Conservation (phyloP, 208 protist species). For the Phytomonas serpens region DNA sequence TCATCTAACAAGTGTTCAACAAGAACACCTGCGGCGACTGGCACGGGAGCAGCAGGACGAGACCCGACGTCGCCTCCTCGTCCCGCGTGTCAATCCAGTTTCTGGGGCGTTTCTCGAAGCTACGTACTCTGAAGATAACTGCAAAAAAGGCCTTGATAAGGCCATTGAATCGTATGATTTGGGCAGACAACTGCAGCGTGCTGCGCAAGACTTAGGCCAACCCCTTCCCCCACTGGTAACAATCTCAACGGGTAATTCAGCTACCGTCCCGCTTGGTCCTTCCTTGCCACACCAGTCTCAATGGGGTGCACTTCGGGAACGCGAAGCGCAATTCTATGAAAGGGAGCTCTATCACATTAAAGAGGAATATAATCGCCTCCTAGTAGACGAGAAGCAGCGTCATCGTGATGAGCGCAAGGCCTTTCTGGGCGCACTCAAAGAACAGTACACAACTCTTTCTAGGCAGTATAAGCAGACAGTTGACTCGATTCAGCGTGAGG, state of each 20-base stretch:
- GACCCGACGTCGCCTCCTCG: neutral
- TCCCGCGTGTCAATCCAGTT: neutral
- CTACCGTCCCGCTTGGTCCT: slow-evolving; percentile 22
- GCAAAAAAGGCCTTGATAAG: neutral
- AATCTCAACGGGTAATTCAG: slow-evolving; percentile 15
- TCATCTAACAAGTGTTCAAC: slow-evolving; percentile 7
- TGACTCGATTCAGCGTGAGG: slow-evolving; percentile 29
- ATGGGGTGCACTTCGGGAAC: slow-evolving; percentile 14
- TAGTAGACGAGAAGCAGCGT: slow-evolving; percentile 37
- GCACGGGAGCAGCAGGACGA: neutral
- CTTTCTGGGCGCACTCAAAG: slow-evolving; percentile 44
- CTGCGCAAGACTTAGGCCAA: neutral
- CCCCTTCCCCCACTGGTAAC: neutral
- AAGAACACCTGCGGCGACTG: neutral
- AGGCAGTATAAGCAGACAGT: slow-evolving; percentile 42
- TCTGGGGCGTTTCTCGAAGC: neutral
- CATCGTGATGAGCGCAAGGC: slow-evolving; percentile 41
- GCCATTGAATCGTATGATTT: neutral
- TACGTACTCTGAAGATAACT: neutral
- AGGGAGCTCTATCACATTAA: slow-evolving; percentile 40
- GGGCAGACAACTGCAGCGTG: neutral
- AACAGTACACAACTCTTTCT: slow-evolving; percentile 29
- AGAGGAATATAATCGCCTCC: slow-evolving; percentile 23
- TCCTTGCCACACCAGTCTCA: neutral
- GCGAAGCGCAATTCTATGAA: slow-evolving; percentile 38